Conservation (phyloP, 2,329 filamentous ascomycete species). For the Xylaria sp. region DNA sequence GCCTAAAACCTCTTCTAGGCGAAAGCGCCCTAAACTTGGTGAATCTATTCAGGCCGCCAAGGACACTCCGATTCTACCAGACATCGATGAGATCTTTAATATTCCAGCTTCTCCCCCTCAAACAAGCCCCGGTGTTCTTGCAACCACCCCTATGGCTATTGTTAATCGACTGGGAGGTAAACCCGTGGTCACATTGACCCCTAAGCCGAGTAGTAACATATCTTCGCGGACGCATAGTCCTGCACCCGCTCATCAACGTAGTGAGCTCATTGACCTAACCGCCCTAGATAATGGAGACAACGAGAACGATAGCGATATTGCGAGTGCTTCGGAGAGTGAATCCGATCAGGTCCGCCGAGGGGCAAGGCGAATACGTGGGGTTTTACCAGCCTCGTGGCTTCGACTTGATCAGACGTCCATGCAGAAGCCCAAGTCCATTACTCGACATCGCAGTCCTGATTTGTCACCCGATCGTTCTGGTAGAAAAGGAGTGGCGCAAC, state of each 20-base stretch:
- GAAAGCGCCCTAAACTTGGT: slow-evolving; percentile 40
- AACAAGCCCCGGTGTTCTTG: slow-evolving; percentile 51
- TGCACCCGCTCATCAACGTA: slow-evolving; percentile 36
- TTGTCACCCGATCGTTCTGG: slow-evolving; percentile 53
- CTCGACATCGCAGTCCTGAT: slow-evolving; percentile 48
- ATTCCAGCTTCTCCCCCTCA: slow-evolving; percentile 54
- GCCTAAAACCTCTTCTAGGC: slow-evolving; percentile 44
- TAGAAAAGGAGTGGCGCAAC: slow-evolving; percentile 62
- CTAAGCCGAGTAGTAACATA: slow-evolving; percentile 46
- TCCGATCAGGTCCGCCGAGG: slow-evolving; percentile 44
- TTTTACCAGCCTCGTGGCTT: slow-evolving; percentile 74
- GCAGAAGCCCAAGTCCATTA: slow-evolving; percentile 47
- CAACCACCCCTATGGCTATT: slow-evolving; percentile 38
- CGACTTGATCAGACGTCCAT: slow-evolving; percentile 63
- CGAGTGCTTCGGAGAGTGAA: slow-evolving; percentile 54
- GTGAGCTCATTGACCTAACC: slow-evolving; percentile 46
- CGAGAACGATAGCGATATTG: slow-evolving; percentile 29
- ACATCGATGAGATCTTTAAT: slow-evolving; percentile 49
- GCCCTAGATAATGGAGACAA: slow-evolving; percentile 36
- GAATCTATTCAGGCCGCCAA: slow-evolving; percentile 28
- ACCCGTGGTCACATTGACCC: slow-evolving; percentile 39
- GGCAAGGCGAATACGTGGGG: slow-evolving; percentile 64
- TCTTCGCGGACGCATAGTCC: slow-evolving; percentile 46
- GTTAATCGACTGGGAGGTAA: slow-evolving; percentile 27
- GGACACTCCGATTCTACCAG: slow-evolving; percentile 32